phyloP scores from a whole-genome alignment of 2,329 filamentous ascomycete genomes.

The Pezicula carpinea region DNA sequence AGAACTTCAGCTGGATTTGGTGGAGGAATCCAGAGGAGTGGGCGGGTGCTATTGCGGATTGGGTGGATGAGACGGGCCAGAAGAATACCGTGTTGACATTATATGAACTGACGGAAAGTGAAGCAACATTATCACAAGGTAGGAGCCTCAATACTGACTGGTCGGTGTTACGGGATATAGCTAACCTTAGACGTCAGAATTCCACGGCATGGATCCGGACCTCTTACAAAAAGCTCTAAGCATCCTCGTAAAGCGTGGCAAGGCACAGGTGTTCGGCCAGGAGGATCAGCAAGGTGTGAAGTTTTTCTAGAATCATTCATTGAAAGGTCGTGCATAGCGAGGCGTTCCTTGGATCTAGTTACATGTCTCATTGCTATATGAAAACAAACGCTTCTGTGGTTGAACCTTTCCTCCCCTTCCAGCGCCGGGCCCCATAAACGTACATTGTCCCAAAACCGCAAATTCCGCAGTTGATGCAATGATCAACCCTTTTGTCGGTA shows the following conservation, averaged over 20 bases:
- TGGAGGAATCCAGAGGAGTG: slow-evolving; percentile 90
- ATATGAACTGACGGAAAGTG: slow-evolving; percentile 88
- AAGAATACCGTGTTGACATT: slow-evolving; percentile 85
- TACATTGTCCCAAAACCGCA: not conserved
- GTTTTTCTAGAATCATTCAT: slow-evolving; percentile 66
- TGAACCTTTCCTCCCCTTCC: not conserved
- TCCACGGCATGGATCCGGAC: slow-evolving; percentile 83
- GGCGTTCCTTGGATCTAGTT: slow-evolving; percentile 1
- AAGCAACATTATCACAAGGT: slow-evolving; percentile 68
- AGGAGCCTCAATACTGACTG: slow-evolving; percentile 24
- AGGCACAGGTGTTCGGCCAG: slow-evolving; percentile 87
- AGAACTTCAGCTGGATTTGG: slow-evolving; percentile 66
- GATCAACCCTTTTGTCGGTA: slow-evolving; percentile 40
- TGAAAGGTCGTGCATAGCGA: not conserved
- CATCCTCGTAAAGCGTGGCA: slow-evolving; percentile 82
- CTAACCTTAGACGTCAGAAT: slow-evolving; percentile 46
- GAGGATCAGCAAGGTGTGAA: slow-evolving; percentile 91
- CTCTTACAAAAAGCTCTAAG: slow-evolving; percentile 74
- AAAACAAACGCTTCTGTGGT: not conserved
- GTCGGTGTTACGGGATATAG: not conserved
- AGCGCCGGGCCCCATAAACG: not conserved
- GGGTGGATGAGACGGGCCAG: slow-evolving; percentile 83
- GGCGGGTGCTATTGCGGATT: slow-evolving; percentile 72
- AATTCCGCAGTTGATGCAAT: slow-evolving; percentile 3
- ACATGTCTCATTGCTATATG: not conserved